These are phyloP conservation scores for Hyparrhenia diplandra DNA, from an alignment of 176 grass and related monocot species.

Conservation along the genomic window DNA sequence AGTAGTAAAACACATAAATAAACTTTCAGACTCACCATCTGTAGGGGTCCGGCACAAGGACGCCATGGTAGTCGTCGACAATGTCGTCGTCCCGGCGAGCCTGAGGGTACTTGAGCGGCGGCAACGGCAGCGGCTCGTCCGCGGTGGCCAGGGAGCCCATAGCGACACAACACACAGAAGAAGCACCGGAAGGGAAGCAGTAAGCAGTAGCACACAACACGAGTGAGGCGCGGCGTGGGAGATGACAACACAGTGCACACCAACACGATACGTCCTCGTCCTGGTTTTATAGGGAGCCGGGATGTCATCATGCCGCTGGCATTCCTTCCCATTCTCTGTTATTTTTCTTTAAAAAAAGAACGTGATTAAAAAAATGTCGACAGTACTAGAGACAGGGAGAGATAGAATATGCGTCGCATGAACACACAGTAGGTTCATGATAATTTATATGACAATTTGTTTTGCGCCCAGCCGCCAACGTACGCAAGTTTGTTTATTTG, in stretches of 20 bases:
- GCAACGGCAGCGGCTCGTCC: slow-evolving; percentile 36
- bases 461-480: not conserved
- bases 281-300: not conserved
- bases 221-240: no score
- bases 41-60: slow-evolving; percentile 74
- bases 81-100: slow-evolving; percentile 59
- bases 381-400: not conserved
- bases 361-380: not conserved
- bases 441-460: not conserved
- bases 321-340: not conserved
- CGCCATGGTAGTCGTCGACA: slow-evolving; percentile 75
- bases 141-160: slow-evolving; percentile 60
- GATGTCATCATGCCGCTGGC: slow-evolving; percentile 20
- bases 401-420: not conserved
- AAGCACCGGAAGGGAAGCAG: no score
- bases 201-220: no score
- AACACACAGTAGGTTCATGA: not conserved
- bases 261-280: not conserved
- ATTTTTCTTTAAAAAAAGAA: no score
- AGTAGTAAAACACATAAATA: not conserved
- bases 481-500: not conserved
- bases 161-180: not conserved
- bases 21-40: slow-evolving; percentile 62
- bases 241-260: not conserved
- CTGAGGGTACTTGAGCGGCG: slow-evolving; percentile 54